Percentiles rank a stretch among this genome's conserved stretches.
phyloP scores from a whole-genome alignment of 495 filamentous ascomycete species.

The Halenospora varia region DNA sequence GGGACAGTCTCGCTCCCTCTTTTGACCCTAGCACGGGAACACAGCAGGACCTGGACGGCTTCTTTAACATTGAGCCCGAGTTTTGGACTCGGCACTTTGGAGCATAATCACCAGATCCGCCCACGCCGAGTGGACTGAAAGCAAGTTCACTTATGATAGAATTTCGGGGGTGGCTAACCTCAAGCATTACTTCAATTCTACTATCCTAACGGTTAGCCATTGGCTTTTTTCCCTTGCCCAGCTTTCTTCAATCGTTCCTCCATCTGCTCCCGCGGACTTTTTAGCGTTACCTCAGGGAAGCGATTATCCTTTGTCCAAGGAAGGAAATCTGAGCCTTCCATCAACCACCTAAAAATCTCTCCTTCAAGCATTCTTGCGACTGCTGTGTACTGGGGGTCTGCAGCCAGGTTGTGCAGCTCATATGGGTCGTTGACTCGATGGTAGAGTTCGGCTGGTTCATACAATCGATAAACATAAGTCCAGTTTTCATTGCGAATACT shows the following conservation, averaged over 20 bases:
- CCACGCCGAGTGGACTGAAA: no score
- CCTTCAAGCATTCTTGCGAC: constrained; percentile 18
- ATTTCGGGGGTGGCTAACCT: neutral
- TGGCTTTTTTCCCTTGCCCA: neutral
- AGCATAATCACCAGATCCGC: neutral
- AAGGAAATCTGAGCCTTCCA: constrained; percentile 20
- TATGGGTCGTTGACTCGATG: constrained; percentile 18
- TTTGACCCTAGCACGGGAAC: neutral
- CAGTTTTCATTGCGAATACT: constrained; percentile 21
- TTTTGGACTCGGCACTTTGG: neutral
- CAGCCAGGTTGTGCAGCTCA: constrained; percentile 23
- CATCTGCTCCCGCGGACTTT: constrained; percentile 9
- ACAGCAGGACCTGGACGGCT: neutral
- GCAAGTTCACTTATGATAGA: no score
- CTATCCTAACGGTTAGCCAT: neutral
- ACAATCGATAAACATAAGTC: constrained; percentile 27
- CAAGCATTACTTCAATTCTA: neutral
- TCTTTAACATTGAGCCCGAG: neutral
- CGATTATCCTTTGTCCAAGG: constrained; percentile 20
- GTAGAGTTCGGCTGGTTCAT: constrained; percentile 29
- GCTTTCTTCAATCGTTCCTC: neutral
- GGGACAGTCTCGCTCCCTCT: neutral
- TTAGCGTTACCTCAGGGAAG: constrained; percentile 26
- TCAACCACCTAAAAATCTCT: constrained; percentile 24
- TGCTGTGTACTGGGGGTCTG: constrained; percentile 11